Percentiles rank a stretch among this genome's conserved stretches.
Conservation (phyloP, 768 basidiomycete genomes). For the Tricholoma flavovirens region DNA sequence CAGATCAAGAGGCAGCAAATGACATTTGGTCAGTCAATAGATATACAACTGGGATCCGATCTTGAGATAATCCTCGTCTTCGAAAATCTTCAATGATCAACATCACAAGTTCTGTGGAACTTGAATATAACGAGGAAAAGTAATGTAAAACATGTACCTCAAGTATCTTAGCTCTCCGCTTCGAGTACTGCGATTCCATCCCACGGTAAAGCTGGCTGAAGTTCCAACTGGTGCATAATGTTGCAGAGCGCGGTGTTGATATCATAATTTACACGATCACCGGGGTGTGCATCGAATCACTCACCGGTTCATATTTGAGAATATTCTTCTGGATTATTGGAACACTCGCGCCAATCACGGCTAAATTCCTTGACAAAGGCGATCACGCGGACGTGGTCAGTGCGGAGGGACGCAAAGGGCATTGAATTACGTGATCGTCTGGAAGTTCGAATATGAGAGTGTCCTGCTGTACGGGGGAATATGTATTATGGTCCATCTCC, state of each 20-base stretch:
- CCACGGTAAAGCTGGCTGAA: conserved; percentile 13
- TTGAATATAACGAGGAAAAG: not conserved
- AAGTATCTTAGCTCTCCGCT: conserved; percentile 26
- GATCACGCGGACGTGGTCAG: conserved; percentile 24
- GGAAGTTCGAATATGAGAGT: not conserved
- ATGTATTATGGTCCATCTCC: not conserved
- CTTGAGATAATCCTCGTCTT: not conserved
- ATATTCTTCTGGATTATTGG: conserved; percentile 27
- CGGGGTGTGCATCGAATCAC: not conserved
- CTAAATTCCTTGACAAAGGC: conserved; percentile 26
- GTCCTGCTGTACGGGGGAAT: not conserved
- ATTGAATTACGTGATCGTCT: not conserved
- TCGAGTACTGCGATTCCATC: conserved; percentile 27
- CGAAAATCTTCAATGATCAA: not conserved
- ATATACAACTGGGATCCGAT: not conserved
- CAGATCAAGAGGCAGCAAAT: not conserved
- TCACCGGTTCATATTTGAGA: conserved; percentile 29
- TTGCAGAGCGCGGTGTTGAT: conserved; percentile 9
- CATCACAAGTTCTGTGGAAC: not conserved
- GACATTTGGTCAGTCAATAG: not conserved
- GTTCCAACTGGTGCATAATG: conserved; percentile 10
- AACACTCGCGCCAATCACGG: conserved; percentile 25
- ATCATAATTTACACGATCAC: too few relatives aligned
- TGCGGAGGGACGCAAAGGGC: conserved; percentile 10
- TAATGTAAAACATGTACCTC: conserved; percentile 13